phyloP scores from a whole-genome alignment of 2,329 filamentous ascomycete genomes.

The Capronia americana region DNA sequence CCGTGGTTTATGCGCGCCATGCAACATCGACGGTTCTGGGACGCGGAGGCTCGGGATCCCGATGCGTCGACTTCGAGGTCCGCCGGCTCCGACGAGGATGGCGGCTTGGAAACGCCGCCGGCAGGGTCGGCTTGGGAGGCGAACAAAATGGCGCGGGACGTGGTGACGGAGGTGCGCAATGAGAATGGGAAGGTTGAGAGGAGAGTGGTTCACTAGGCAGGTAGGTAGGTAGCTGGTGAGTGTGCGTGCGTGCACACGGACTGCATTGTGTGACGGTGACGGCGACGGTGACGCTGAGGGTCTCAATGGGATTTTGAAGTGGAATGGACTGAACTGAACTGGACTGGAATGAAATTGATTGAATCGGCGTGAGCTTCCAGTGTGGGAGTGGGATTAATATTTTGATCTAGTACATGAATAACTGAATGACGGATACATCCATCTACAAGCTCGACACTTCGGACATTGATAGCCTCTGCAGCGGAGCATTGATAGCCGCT shows the following conservation, averaged over 20 bases:
- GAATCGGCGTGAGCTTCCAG: background rate
- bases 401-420: background rate
- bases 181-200: background rate
- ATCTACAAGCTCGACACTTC: background rate
- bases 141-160: background rate
- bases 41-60: background rate
- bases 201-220: background rate
- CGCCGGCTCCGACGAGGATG: background rate
- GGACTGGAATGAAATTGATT: background rate
- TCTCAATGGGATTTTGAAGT: background rate
- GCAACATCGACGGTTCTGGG: background rate
- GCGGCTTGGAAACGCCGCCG: background rate
- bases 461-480: background rate
- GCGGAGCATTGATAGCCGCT: background rate
- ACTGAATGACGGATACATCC: background rate
- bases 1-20: background rate
- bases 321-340: background rate
- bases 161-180: background rate
- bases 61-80: background rate
- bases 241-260: too few species aligned
- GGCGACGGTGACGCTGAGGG: background rate
- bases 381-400: background rate
- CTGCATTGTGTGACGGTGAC: background rate
- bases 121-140: background rate
- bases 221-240: background rate